Conservation (phyloP, 805 yeast species). For the Candida patagonica region DNA sequence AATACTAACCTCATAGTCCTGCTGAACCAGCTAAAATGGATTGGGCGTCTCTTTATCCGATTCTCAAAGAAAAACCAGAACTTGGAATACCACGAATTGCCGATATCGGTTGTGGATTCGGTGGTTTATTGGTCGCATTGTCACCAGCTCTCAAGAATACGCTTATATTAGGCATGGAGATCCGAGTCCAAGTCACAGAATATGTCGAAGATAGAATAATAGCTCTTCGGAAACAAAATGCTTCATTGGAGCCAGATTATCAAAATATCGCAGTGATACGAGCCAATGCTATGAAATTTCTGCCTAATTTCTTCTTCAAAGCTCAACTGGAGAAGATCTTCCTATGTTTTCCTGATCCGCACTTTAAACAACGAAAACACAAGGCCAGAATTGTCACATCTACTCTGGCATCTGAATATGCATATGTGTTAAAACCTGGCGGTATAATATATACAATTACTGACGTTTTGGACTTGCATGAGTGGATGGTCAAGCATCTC, state of each 20-base stretch:
- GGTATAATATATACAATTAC: constrained; percentile 92
- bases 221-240: constrained; percentile 63
- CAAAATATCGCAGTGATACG: constrained; percentile 85
- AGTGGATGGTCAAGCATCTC: constrained; percentile 93
- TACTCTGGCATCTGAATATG: constrained; percentile 84
- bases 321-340: constrained; percentile 84
- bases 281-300: constrained; percentile 95
- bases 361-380: constrained; percentile 93
- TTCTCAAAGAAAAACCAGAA: constrained; percentile 47
- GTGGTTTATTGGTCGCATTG: constrained; percentile 76
- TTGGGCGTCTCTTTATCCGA: constrained; percentile 74
- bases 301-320: constrained; percentile 84
- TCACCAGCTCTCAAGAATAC: constrained; percentile 68
- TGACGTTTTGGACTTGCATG: constrained; percentile 85
- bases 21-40: constrained; percentile 72
- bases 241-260: constrained; percentile 29
- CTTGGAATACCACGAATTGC: constrained; percentile 44
- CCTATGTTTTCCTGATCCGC: constrained; percentile 99
- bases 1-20: constrained; percentile 38
- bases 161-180: constrained; percentile 89
- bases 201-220: constrained; percentile 92
- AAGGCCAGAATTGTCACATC: constrained; percentile 92
- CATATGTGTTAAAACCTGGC: constrained; percentile 76
- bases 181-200: constrained; percentile 93
- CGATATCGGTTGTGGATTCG: constrained; percentile 96